These are phyloP conservation scores for Solanum sejunctum DNA, from an alignment of 257 asterid species.

Conservation along the genomic window DNA sequence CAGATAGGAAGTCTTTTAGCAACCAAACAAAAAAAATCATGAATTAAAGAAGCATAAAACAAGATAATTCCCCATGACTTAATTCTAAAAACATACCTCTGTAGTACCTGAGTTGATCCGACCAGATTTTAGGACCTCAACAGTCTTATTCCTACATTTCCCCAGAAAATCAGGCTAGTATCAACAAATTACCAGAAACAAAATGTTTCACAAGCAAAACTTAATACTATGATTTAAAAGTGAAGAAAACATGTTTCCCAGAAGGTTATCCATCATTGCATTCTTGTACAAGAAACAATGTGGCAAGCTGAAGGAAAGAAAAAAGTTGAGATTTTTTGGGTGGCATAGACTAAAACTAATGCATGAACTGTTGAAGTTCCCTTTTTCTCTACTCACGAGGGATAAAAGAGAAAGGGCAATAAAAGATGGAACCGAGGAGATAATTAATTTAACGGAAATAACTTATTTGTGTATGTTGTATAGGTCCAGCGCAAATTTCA, in stretches of 20 bases:
- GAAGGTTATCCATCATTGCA: neutral
- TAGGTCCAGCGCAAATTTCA: neutral
- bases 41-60: neutral
- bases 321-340: neutral
- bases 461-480: neutral
- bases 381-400: neutral
- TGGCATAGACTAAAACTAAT: neutral
- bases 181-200: neutral
- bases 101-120: slow-evolving; percentile 55
- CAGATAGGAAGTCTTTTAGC: neutral
- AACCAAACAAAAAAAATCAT: neutral
- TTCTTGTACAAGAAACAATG: neutral
- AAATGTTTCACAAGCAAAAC: neutral
- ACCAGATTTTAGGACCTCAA: slow-evolving; percentile 46
- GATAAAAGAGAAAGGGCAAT: neutral
- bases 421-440: neutral
- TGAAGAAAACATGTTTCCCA: neutral
- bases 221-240: neutral
- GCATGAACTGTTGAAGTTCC: neutral
- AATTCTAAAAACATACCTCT: slow-evolving; percentile 35
- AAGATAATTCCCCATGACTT: neutral
- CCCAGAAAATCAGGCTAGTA: neutral
- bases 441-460: neutral
- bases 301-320: neutral
- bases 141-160: slow-evolving; percentile 32